Percentiles rank a stretch among this genome's conserved stretches.
Evolutionary conservation across 441 rosid species (phyloP).

Genomic region (Eruca vesicaria): DNA sequence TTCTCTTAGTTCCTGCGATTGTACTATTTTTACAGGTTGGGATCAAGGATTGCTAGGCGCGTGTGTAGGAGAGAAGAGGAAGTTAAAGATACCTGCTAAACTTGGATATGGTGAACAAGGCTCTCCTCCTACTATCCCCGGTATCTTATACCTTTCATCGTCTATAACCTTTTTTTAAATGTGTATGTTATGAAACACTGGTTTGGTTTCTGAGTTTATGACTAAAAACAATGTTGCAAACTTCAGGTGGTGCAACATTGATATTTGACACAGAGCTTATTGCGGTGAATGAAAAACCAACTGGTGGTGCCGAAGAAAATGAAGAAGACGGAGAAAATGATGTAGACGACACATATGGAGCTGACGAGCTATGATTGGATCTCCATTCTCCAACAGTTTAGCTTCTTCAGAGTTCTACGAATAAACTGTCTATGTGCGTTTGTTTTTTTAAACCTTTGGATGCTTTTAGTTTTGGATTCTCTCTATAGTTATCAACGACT

Average conservation of each 20-base stretch:
- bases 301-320: conserved; percentile 31
- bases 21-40: conserved; percentile 60
- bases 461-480: conserved; percentile 1
- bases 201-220: neutral
- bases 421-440: neutral
- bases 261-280: conserved; percentile 89
- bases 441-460: neutral
- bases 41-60: conserved; percentile 87
- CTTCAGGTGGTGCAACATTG: conserved; percentile 85
- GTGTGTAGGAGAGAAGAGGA: conserved; percentile 86
- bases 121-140: conserved; percentile 90
- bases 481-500: neutral
- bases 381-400: neutral
- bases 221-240: conserved; percentile 7
- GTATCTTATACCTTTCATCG: conserved; percentile 30
- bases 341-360: conserved; percentile 20
- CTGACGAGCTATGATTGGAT: conserved; percentile 49
- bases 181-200: neutral
- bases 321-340: conserved; percentile 3
- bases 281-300: conserved; percentile 63
- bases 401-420: conserved; percentile 8
- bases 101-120: conserved; percentile 92
- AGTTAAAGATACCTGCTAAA: conserved; percentile 85
- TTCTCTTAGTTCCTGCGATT: neutral
- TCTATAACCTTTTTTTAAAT: neutral